Evolutionary conservation across 768 basidiomycete species (phyloP).

Genomic region (Trichaptum fuscoviolaceum): DNA sequence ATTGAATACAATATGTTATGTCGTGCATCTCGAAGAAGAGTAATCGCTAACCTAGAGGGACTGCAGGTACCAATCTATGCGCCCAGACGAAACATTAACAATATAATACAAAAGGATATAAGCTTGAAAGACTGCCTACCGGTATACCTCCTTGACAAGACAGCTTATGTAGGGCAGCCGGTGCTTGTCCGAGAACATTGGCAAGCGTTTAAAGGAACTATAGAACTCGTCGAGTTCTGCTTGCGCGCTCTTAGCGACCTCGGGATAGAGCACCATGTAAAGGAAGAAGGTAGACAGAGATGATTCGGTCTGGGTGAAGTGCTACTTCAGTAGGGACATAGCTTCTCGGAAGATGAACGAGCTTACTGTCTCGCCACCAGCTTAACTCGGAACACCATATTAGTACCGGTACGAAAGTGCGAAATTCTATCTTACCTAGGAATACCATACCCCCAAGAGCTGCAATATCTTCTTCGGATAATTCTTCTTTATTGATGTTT

Average conservation of each 20-base stretch:
- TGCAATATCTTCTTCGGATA: not conserved
- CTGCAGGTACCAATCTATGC: not conserved
- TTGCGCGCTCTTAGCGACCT: constrained; percentile 20
- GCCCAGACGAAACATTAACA: not conserved
- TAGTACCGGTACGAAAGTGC: not conserved
- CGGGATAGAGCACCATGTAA: constrained; percentile 14
- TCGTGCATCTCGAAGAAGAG: not conserved
- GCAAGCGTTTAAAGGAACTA: constrained; percentile 17
- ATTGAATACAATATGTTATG: not conserved
- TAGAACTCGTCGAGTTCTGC: constrained; percentile 23
- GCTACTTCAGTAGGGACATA: not conserved
- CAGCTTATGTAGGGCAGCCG: constrained; percentile 16
- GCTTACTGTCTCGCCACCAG: constrained; percentile 2
- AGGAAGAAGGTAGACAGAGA: constrained; percentile 5
- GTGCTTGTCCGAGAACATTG: constrained; percentile 14
- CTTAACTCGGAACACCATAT: not conserved
- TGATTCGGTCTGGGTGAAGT: not conserved
- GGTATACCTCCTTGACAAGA: not conserved
- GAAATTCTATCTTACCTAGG: not conserved
- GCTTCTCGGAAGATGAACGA: not conserved
- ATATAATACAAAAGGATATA: not conserved
- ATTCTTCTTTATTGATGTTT: not conserved
- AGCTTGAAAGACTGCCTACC: not conserved
- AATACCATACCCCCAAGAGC: not conserved
- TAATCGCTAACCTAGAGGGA: not conserved